Conservation (phyloP, 768 basidiomycete genomes). For the Amanita polypyramis region DNA sequence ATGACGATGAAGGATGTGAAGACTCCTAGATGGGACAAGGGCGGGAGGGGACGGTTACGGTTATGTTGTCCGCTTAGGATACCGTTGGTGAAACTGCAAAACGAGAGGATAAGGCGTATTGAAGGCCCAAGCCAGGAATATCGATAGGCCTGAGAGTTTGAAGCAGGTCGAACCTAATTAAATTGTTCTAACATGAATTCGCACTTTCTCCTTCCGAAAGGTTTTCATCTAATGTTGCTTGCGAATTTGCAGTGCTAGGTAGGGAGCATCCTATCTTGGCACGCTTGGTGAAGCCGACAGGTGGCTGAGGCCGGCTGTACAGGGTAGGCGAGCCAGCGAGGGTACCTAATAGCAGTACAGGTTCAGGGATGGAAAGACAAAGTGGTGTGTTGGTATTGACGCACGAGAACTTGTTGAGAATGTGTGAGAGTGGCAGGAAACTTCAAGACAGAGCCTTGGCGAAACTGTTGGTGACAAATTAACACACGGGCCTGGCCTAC, state of each 20-base stretch:
- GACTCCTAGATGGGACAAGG: neutral
- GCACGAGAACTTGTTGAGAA: neutral
- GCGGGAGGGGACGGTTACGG: neutral
- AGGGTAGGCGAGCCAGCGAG: neutral
- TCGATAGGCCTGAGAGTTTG: neutral
- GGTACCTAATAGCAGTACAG: neutral
- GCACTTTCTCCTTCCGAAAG: neutral
- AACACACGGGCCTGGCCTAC: neutral
- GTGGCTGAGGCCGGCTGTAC: neutral
- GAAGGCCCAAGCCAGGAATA: too few species aligned
- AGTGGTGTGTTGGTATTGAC: too few species aligned
- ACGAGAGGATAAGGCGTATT: neutral
- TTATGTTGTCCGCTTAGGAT: neutral
- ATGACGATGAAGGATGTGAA: neutral
- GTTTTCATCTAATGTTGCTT: neutral
- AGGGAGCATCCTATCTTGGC: neutral
- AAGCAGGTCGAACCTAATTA: neutral
- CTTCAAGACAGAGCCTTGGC: neutral
- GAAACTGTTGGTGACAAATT: neutral
- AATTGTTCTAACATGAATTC: conserved; percentile 2
- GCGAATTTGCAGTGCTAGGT: neutral
- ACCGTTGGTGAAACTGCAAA: neutral
- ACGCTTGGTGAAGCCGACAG: neutral
- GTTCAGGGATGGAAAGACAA: neutral
- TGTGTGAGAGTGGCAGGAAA: neutral